Evolutionary conservation across 2,329 filamentous ascomycete species (phyloP).

Genomic region (Dothidotthia symphoricarpi): DNA sequence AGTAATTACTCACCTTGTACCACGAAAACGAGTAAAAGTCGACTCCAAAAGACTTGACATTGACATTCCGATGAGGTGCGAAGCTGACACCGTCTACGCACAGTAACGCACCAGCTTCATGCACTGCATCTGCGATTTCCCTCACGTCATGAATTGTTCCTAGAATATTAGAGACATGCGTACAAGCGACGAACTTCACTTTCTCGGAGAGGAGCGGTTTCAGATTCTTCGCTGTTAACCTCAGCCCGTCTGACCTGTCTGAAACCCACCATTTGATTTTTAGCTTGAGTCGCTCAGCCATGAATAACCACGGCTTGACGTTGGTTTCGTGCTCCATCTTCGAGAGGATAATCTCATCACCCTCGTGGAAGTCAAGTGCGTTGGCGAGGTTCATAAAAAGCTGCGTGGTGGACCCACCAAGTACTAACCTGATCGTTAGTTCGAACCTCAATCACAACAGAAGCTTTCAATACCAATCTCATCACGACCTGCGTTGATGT

Average conservation of each 20-base stretch:
- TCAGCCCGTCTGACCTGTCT: slow-evolving; percentile 50
- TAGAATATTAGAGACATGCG: slow-evolving; percentile 71
- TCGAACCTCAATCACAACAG: too few species aligned
- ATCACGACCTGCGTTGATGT: slow-evolving; percentile 64
- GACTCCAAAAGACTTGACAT: slow-evolving; percentile 66
- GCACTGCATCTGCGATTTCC: slow-evolving; percentile 54
- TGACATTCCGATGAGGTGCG: slow-evolving; percentile 68
- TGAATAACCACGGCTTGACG: slow-evolving; percentile 68
- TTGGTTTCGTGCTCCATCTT: slow-evolving; percentile 77
- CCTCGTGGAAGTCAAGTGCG: slow-evolving; percentile 34
- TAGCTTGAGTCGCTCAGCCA: slow-evolving; percentile 61
- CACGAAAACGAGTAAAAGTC: slow-evolving; percentile 78
- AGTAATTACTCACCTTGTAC: slow-evolving; percentile 60
- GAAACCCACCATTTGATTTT: slow-evolving; percentile 69
- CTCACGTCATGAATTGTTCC: slow-evolving; percentile 67
- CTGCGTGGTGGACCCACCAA: slow-evolving; percentile 73
- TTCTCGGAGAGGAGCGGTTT: slow-evolving; percentile 58
- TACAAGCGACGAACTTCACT: slow-evolving; percentile 70
- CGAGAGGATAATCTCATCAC: slow-evolving; percentile 69
- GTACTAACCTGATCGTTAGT: slow-evolving; percentile 46
- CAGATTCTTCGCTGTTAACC: slow-evolving; percentile 59
- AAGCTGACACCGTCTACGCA: slow-evolving; percentile 76
- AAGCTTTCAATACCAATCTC: slow-evolving; percentile 63
- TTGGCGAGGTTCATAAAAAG: slow-evolving; percentile 66
- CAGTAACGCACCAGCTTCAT: slow-evolving; percentile 57